Conservation (phyloP, 805 yeast species). For the Naumovozyma castellii region DNA sequence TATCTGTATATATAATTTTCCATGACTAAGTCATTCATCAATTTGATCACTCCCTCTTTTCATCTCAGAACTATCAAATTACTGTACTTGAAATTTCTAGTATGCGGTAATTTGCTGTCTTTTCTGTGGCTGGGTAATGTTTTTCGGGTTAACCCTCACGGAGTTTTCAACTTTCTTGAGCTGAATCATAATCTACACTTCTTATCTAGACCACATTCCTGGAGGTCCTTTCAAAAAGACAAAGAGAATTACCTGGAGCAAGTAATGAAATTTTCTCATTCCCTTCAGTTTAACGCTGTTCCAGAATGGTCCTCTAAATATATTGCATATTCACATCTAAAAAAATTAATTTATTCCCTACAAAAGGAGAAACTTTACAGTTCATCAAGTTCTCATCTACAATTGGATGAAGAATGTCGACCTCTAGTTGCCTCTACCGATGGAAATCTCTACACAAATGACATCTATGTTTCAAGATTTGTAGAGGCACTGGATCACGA, state of each 20-base stretch:
- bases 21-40: not conserved
- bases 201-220: too few relatives aligned
- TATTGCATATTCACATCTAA: conserved; percentile 79
- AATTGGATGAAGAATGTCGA: conserved; percentile 9
- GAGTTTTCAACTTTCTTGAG: too few relatives aligned
- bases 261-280: conserved; percentile 86
- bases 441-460: conserved; percentile 9
- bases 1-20: not conserved
- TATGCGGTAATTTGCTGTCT: too few relatives aligned
- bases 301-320: conserved; percentile 96
- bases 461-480: conserved; percentile 47
- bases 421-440: conserved; percentile 15
- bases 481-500: conserved; percentile 68
- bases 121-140: too few relatives aligned
- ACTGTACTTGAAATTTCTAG: too few relatives aligned
- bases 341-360: conserved; percentile 71
- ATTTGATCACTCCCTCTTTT: too few relatives aligned
- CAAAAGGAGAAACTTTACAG: conserved; percentile 50
- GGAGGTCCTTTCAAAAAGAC: too few relatives aligned
- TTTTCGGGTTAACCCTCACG: too few relatives aligned
- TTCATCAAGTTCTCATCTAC: not conserved
- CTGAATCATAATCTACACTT: too few relatives aligned
- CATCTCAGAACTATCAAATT: too few relatives aligned
- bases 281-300: conserved; percentile 92
- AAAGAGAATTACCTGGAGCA: not conserved